Conservation (phyloP, 2,329 filamentous ascomycete genomes). For the Apiospora kogelbergensis region DNA sequence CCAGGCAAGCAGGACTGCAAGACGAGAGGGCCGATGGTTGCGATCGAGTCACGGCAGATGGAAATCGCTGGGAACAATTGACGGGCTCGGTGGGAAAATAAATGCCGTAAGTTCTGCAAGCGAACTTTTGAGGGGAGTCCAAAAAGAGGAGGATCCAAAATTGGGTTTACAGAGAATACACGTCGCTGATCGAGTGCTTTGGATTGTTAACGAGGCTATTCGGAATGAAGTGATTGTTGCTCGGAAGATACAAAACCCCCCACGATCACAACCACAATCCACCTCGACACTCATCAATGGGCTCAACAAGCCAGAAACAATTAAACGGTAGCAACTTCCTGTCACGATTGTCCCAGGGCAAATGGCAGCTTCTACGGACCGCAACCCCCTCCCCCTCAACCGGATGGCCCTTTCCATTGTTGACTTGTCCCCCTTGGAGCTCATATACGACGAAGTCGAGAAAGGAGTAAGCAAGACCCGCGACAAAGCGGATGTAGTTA, state of each 20-base stretch:
- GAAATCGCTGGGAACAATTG: not conserved
- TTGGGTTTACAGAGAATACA: conserved; percentile 11
- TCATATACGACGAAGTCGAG: not conserved
- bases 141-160: conserved; percentile 15
- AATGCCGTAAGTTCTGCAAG: conserved; percentile 8
- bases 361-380: not conserved
- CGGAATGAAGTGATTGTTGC: not conserved
- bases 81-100: not conserved
- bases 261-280: not conserved
- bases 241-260: conserved; percentile 13
- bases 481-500: not conserved
- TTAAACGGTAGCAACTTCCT: not conserved
- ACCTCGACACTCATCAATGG: not conserved
- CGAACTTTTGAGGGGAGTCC: conserved; percentile 7
- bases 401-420: not conserved
- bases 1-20: not conserved
- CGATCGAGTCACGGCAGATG: not conserved
- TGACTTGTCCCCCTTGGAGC: no score
- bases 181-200: conserved; percentile 8
- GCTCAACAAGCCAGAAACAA: not conserved
- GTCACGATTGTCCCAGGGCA: not conserved
- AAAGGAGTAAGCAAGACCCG: not conserved
- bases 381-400: not conserved
- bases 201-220: not conserved
- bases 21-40: not conserved